Base-by-base conservation (phyloP, 164 flowering plant genomes). In the Dillenia suffruticosa region DNA sequence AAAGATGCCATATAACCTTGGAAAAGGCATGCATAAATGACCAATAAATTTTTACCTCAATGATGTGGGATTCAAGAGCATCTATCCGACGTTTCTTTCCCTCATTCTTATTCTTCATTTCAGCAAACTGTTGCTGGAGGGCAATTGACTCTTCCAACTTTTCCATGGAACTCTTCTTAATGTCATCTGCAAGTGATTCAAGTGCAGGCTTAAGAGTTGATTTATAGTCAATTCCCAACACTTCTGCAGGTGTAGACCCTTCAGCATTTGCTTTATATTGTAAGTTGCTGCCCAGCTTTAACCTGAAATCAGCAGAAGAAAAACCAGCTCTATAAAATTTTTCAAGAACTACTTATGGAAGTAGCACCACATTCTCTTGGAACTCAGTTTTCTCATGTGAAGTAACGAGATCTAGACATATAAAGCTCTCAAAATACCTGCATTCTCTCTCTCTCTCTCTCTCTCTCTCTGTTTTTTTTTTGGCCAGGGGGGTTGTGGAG, bases 141-240 rank as follows among this genome's bases (percentile, higher is more conserved):
- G 80, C 64, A 54, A 83, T 76, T 61, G 68, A 61, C 68, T 84
- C 89, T 57, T 84, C 85, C 66, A 73, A 59, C 64, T 78, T 83
- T 64, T 40, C 77, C 70, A 74, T 67, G 7, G 78, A 77, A 56
- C 67, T 75, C 67, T 70, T 78, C 73, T 83, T 79, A 12, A 77
- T 63, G 19, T 78, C 79, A 49, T 80, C 82, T 22, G 58, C 70
- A 61, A 76, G 78, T 48, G 85, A 68, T 56, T 70, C 68, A 32
- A 89, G 87, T 58, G 71, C 79, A 44, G 90, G 97, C 76, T 83
- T 85, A 9, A 94, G 62, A 51, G 67, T 79, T 54, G 79, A 63
- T 69, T 92, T 95, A 72, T 88, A 88, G 69, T 87, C 90, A 56
- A 83, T 53, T 26, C 95, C 98, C 79, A 87, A 67, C 2, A 93